Conservation (phyloP, 805 yeast genomes). For the Candida mattraensis region DNA sequence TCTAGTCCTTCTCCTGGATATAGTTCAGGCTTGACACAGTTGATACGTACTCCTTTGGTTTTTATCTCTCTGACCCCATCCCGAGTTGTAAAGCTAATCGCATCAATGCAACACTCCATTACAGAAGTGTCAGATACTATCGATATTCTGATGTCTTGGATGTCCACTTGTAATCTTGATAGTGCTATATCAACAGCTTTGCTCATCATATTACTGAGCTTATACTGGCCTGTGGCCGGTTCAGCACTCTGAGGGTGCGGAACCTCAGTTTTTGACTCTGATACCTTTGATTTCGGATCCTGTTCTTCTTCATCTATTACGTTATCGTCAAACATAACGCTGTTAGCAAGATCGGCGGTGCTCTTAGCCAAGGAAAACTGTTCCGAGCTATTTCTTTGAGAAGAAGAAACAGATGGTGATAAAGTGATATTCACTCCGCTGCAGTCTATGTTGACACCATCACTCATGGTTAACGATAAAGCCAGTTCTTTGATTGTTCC, state of each 20-base stretch:
- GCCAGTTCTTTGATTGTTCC: constrained; percentile 59
- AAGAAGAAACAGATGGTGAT: constrained; percentile 32
- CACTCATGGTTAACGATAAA: constrained; percentile 62
- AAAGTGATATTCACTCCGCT: constrained; percentile 52
- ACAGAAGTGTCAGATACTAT: constrained; percentile 47
- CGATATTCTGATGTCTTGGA: constrained; percentile 47
- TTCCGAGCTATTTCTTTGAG: constrained; percentile 28
- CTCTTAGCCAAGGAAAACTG: constrained; percentile 65
- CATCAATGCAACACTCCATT: constrained; percentile 35
- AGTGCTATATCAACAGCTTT: constrained; percentile 68
- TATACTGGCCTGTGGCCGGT: constrained; percentile 24
- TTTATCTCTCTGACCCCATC: constrained; percentile 47
- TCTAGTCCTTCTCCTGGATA: constrained; percentile 29
- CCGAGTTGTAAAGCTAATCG: constrained; percentile 36
- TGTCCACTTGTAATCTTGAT: constrained; percentile 53
- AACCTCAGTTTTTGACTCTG: too few relatives aligned
- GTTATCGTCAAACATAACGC: constrained; percentile 47
- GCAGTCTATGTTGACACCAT: constrained; percentile 66
- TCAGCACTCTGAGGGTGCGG: neutral
- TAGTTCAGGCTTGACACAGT: constrained; percentile 41
- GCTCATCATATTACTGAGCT: constrained; percentile 56
- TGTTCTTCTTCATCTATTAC: constrained; percentile 33
- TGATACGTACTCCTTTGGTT: constrained; percentile 40
- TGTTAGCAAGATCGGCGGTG: constrained; percentile 70
- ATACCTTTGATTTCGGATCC: constrained; percentile 12